Percentiles rank a stretch among this genome's conserved stretches.
Conservation (phyloP, 192 early-diverging fungal species). For the Podila minutissima region DNA sequence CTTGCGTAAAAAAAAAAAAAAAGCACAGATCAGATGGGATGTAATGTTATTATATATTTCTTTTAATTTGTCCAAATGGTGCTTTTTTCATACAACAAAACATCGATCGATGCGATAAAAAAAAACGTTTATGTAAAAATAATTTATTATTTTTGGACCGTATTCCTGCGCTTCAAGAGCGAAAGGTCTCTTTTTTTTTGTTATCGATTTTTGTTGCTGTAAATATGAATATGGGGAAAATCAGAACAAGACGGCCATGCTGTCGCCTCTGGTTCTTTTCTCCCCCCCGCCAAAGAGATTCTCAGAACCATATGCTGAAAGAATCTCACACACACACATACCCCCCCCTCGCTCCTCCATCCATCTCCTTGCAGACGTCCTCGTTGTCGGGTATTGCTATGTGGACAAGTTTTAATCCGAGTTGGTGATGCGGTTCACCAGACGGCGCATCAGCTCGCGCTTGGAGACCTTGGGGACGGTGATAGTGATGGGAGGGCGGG, state of each 20-base stretch:
- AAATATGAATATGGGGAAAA: neutral
- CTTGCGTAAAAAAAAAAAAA: too few species aligned
- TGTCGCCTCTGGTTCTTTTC: neutral
- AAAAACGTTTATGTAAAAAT: neutral
- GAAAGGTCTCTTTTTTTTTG: neutral
- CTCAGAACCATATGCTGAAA: constrained; percentile 4
- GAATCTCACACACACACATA: neutral
- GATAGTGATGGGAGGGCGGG: constrained; percentile 34
- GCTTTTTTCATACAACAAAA: neutral
- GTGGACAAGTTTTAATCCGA: neutral
- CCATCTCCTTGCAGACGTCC: neutral
- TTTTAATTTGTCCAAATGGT: too few species aligned
- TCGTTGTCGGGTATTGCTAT: neutral
- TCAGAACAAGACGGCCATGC: neutral
- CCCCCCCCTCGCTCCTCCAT: too few species aligned
- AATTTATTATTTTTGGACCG: neutral
- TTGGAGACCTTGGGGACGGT: constrained; percentile 15
- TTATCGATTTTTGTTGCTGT: neutral
- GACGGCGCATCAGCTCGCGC: constrained; percentile 9
- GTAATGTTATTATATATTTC: too few species aligned
- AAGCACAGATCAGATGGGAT: too few species aligned
- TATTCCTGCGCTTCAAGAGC: neutral
- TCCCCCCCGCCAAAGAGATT: neutral
- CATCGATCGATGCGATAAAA: neutral
- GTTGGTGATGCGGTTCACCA: constrained; percentile 3